These are phyloP conservation scores for Agaricales sp. DNA, from an alignment of 1,284 basidiomycete genomes.

Conservation along the genomic window DNA sequence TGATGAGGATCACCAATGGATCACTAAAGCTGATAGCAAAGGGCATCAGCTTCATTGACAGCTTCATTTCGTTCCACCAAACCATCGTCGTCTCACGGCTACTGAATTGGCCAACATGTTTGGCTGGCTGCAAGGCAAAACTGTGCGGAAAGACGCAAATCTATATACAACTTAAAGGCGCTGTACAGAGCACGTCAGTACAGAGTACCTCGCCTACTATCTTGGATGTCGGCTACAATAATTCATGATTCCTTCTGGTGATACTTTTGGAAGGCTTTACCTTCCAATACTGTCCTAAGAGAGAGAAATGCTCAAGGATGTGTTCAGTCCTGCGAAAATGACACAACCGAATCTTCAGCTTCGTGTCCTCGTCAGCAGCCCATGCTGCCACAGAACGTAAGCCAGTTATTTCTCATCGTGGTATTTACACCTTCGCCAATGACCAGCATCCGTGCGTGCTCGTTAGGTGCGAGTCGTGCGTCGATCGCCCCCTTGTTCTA, in stretches of 20 bases:
- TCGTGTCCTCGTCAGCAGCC: constrained; percentile 82
- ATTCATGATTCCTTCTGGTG: constrained; percentile 73
- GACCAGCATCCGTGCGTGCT: constrained; percentile 11
- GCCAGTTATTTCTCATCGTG: constrained; percentile 13
- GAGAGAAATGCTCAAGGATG: too few relatives aligned
- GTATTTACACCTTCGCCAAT: constrained; percentile 4
- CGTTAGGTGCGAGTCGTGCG: constrained; percentile 93
- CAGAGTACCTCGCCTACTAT: constrained; percentile 58
- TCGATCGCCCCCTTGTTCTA: constrained; percentile 95
- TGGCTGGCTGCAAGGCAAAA: constrained; percentile 63
- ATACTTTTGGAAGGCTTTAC: constrained; percentile 70
- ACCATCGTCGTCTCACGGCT: background rate
- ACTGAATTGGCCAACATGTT: background rate
- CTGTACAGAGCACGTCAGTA: constrained; percentile 58
- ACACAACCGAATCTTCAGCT: constrained; percentile 93
- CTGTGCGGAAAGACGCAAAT: constrained; percentile 53
- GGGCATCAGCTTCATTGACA: too few relatives aligned
- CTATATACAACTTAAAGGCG: constrained; percentile 40
- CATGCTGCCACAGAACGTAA: constrained; percentile 97
- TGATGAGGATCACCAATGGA: too few relatives aligned
- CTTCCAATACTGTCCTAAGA: too few relatives aligned
- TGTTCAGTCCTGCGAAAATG: constrained; percentile 80
- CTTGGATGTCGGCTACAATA: constrained; percentile 74
- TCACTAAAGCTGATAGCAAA: too few relatives aligned
- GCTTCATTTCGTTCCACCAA: too few relatives aligned